phyloP scores from a whole-genome alignment of 805 yeast genomes.

The Metschnikowia peoriensis region DNA sequence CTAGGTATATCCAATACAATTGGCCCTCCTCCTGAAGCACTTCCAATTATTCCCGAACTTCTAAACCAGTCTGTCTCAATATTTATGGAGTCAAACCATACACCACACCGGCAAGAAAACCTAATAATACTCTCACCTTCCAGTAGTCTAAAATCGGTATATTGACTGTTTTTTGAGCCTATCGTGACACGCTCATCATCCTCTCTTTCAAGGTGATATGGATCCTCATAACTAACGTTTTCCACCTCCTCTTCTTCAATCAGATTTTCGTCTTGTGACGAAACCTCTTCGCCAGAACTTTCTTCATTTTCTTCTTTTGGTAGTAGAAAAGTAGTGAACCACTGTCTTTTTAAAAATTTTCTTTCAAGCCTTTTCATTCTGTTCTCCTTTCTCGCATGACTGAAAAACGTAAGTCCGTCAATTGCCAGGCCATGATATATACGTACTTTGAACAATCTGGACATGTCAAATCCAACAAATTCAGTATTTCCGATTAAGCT shows the following conservation, averaged over 20 bases:
- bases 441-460: constrained; percentile 49
- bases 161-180: constrained; percentile 15
- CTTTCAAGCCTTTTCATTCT: constrained; percentile 8
- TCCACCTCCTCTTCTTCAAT: not conserved
- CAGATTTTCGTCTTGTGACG: not conserved
- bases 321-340: constrained; percentile 15
- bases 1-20: constrained; percentile 59
- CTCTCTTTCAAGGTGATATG: not conserved
- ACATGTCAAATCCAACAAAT: constrained; percentile 31
- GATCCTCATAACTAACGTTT: not conserved
- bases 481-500: constrained; percentile 18
- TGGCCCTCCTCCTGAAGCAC: constrained; percentile 57
- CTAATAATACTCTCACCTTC: constrained; percentile 60
- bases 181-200: not conserved
- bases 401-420: constrained; percentile 71
- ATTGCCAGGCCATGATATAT: constrained; percentile 74
- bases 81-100: constrained; percentile 88
- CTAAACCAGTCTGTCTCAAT: constrained; percentile 60
- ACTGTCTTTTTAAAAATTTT: constrained; percentile 39
- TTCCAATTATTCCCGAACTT: constrained; percentile 61
- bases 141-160: constrained; percentile 52
- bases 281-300: not conserved
- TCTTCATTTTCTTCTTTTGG: not conserved
- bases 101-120: constrained; percentile 68
- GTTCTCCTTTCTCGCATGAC: not conserved